A percentile compares a stretch with the other conserved stretches of the same genome.
phyloP scores from a whole-genome alignment of 495 filamentous ascomycete species.

The Haplographium delicatum region DNA sequence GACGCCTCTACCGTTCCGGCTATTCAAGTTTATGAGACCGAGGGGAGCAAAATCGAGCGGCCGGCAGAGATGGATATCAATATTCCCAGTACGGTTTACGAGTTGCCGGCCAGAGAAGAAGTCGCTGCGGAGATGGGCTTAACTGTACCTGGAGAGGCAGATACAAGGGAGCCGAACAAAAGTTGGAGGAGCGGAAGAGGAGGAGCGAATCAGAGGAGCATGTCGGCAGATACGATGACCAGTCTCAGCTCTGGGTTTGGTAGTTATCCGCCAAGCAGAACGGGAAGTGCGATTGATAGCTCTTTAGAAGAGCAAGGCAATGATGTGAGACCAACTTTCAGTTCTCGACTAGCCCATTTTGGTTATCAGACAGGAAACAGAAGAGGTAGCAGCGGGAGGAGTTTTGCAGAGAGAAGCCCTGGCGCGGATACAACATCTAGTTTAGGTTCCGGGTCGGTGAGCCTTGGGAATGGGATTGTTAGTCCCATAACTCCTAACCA shows the following conservation, averaged over 20 bases:
- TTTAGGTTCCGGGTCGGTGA: background rate
- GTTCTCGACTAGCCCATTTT: too few relatives aligned
- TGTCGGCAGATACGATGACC: too few relatives aligned
- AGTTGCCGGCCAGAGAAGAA: constrained; percentile 4
- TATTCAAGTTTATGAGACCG: background rate
- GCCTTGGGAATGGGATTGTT: background rate
- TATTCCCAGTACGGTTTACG: background rate
- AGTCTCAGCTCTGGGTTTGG: too few relatives aligned
- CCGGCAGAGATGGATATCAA: background rate
- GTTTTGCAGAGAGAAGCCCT: too few relatives aligned
- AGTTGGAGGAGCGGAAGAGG: background rate
- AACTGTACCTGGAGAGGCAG: background rate
- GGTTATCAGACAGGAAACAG: too few relatives aligned
- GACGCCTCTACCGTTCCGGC: background rate
- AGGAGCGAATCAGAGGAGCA: too few relatives aligned
- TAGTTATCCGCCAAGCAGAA: too few relatives aligned
- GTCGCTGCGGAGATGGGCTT: background rate
- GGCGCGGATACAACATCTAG: background rate
- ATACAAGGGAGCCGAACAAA: background rate
- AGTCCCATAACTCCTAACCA: too few relatives aligned
- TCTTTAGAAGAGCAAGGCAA: too few relatives aligned
- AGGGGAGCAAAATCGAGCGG: background rate
- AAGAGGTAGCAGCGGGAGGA: background rate
- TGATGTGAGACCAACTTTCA: too few relatives aligned
- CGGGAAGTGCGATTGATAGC: too few relatives aligned